Evolutionary conservation across 2,329 filamentous ascomycete species (phyloP), one percentile per base, ranked within the genome.

Genomic region (Neurospora sp.): DNA sequence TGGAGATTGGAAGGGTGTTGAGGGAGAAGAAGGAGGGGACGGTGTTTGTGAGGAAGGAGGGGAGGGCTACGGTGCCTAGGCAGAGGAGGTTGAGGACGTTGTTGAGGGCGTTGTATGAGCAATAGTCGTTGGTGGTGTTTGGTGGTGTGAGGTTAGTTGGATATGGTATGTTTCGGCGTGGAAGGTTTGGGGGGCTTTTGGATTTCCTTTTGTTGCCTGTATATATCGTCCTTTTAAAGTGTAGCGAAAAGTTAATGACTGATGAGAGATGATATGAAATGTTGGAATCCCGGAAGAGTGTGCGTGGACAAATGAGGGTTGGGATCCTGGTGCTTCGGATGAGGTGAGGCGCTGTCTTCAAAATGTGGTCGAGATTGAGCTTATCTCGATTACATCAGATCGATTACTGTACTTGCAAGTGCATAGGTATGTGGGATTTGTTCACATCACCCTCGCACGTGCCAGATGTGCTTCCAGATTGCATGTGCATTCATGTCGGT

Each of bases 1-100:
- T 74, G 73, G 73, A 74, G 72, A 75, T 75, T 36, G 73, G 71
- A 4, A 66, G 74, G 41, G 71, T 75, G 12, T 46, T 75, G 57
- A 40, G 70, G 36, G 73, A 74, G 67, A 40, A 57, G 8, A 52
- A 73, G 23, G 67, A 12, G 23, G 52, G 52, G 23, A 28, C 28
- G 52, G 52, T 36, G 52, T 52, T 67, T 6, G 43, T 68, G 28
- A 68, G 70, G 11, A 66, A 68, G 23, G 70, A 71, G 38, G 72
- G 70, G 11, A 71, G 71, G 66, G 74, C 74, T 37, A 75, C 73
- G 2, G 72, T 75, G 40, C 69, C 72, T 6, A 71, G 65, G 36
- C 15, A 33, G 33, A 70, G 72, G 67, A 72, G 73, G 52, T 52
- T 72, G 17, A 72, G 66, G 68, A 73, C 73, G 33, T 67, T 71